phyloP scores from a whole-genome alignment of 352 stramenopile genomes.

The Globisporangium cederbergense region DNA sequence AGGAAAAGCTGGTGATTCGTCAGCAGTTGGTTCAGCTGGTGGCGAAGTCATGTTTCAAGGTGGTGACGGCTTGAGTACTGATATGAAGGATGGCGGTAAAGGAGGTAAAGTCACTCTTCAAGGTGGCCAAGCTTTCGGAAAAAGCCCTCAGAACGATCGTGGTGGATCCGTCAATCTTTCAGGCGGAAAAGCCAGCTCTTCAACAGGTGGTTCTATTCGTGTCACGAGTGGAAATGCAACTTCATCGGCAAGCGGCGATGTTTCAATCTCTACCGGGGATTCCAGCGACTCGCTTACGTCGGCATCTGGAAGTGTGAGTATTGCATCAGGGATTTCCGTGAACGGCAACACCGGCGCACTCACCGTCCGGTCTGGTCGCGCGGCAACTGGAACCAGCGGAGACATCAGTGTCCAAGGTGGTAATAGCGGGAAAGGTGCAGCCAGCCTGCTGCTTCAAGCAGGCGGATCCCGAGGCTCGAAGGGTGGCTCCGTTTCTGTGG shows the following conservation, averaged over 20 bases:
- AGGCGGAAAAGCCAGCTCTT: constrained; percentile 45
- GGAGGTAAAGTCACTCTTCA: constrained; percentile 65
- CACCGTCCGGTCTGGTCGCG: constrained; percentile 36
- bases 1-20: constrained; percentile 63
- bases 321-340: constrained; percentile 34
- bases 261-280: constrained; percentile 51
- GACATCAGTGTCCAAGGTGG: constrained; percentile 53
- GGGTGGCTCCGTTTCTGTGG: constrained; percentile 44
- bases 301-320: constrained; percentile 42
- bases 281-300: constrained; percentile 32
- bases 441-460: constrained; percentile 47
- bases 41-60: constrained; percentile 45
- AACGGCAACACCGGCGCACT: constrained; percentile 47
- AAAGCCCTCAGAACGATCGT: constrained; percentile 32
- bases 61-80: constrained; percentile 35
- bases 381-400: constrained; percentile 42
- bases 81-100: constrained; percentile 59
- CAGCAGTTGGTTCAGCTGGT: constrained; percentile 31
- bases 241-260: constrained; percentile 57
- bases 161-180: constrained; percentile 45
- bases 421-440: constrained; percentile 35
- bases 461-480: constrained; percentile 41
- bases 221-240: constrained; percentile 52
- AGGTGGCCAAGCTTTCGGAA: constrained; percentile 56
- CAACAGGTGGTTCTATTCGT: constrained; percentile 50